phyloP scores from a whole-genome alignment of 2,329 filamentous ascomycete genomes.

The Colletotrichum lentis region DNA sequence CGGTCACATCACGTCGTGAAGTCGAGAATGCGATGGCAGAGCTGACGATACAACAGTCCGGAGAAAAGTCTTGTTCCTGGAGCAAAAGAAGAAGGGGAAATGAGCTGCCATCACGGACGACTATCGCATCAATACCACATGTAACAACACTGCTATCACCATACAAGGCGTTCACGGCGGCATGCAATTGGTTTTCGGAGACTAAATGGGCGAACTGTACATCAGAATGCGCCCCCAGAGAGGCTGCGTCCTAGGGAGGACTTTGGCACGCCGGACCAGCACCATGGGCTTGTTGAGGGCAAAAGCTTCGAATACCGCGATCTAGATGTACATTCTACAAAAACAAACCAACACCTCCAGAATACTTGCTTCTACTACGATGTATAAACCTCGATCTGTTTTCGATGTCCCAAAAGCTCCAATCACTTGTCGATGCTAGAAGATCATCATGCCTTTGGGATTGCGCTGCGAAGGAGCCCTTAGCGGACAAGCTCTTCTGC shows the following conservation, averaged over 20 bases:
- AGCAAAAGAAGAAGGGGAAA: constrained; percentile 82
- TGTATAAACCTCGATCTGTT: background rate
- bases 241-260: background rate
- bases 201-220: constrained; percentile 17
- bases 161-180: constrained; percentile 38
- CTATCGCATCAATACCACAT: constrained; percentile 14
- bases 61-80: constrained; percentile 94
- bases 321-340: constrained; percentile 30
- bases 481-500: background rate
- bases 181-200: constrained; percentile 31
- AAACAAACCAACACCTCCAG: background rate
- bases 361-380: background rate
- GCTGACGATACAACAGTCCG: constrained; percentile 67
- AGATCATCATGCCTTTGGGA: background rate
- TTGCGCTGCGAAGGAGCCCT: background rate
- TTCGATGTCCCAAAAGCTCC: background rate
- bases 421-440: background rate
- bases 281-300: background rate
- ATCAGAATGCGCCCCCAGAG: constrained; percentile 3
- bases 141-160: constrained; percentile 39
- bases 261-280: background rate
- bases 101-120: constrained; percentile 43
- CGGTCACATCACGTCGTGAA: background rate
- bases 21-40: background rate
- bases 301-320: constrained; percentile 7